Conservation (phyloP, 441 rosid genomes). For the Codiaeum variegatum region DNA sequence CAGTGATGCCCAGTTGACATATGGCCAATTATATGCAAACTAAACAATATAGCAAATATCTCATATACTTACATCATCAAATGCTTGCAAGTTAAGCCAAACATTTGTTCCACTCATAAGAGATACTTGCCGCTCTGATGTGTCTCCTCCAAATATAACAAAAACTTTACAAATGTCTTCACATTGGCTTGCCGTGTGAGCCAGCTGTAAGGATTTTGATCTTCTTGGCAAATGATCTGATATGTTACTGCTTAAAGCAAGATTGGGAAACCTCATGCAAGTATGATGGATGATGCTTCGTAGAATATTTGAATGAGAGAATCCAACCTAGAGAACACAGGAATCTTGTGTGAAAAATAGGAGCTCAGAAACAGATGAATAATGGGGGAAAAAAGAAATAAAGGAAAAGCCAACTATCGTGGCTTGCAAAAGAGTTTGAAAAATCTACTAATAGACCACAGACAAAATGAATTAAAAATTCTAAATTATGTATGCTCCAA, state of each 20-base stretch:
- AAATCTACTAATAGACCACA: slow-evolving; percentile 4
- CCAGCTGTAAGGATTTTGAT: slow-evolving; percentile 25
- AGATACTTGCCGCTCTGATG: slow-evolving; percentile 97
- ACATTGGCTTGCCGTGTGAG: slow-evolving; percentile 29
- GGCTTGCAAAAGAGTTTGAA: slow-evolving; percentile 1
- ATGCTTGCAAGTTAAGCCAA: slow-evolving; percentile 89
- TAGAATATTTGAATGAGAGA: slow-evolving; percentile 88
- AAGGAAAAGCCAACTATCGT: background rate
- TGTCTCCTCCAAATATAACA: slow-evolving; percentile 88
- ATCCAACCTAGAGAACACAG: slow-evolving; percentile 65
- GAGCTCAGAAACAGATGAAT: slow-evolving; percentile 14
- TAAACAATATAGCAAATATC: slow-evolving; percentile 10
- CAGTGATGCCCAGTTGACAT: background rate
- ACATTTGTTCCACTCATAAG: slow-evolving; percentile 96
- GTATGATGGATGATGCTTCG: slow-evolving; percentile 69
- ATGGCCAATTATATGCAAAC: slow-evolving; percentile 1
- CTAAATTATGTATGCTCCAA: background rate
- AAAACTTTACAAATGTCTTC: slow-evolving; percentile 52
- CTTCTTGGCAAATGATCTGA: slow-evolving; percentile 40
- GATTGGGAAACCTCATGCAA: slow-evolving; percentile 75
- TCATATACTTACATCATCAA: slow-evolving; percentile 60
- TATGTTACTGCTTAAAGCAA: slow-evolving; percentile 38
- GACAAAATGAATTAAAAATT: slow-evolving; percentile 3
- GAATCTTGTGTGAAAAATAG: slow-evolving; percentile 7
- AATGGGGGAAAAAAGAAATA: background rate